Evolutionary conservation across 2,329 filamentous ascomycete genomes (phyloP).

Genomic region (Penicillium nordicum): DNA sequence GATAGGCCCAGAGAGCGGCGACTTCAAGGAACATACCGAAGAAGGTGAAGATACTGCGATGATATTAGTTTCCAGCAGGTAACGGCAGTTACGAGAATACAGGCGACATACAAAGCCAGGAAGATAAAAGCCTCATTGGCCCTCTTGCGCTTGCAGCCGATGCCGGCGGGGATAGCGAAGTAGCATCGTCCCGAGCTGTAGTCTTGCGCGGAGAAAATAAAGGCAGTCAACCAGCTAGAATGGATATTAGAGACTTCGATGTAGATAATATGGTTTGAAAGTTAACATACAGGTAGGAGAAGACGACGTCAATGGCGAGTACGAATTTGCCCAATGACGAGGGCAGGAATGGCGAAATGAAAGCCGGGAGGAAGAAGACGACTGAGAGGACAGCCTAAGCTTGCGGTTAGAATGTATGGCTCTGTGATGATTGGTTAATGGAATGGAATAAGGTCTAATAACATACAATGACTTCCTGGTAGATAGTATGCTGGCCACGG

Average conservation of each 20-base stretch:
- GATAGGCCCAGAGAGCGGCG: conserved; percentile 34
- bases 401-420: conserved; percentile 1
- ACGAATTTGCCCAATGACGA: conserved; percentile 36
- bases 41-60: conserved; percentile 41
- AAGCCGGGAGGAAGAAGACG: conserved; percentile 43
- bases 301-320: conserved; percentile 42
- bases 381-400: conserved; percentile 34
- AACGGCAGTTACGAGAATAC: too few relatives aligned
- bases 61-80: background rate
- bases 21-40: conserved; percentile 40
- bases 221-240: conserved; percentile 46
- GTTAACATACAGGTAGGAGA: conserved; percentile 45
- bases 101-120: conserved; percentile 42
- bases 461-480: conserved; percentile 25
- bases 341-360: conserved; percentile 42
- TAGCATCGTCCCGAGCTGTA: conserved; percentile 37
- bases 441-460: background rate
- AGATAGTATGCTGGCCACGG: conserved; percentile 20
- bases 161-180: conserved; percentile 31
- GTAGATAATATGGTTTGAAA: background rate
- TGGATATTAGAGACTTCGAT: background rate
- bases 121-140: conserved; percentile 46
- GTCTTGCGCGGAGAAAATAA: conserved; percentile 49
- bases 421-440: background rate
- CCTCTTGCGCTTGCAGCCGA: conserved; percentile 38